Evolutionary conservation across 108 stramenopile species (phyloP).

Genomic region (Schizochytrium sp.): DNA sequence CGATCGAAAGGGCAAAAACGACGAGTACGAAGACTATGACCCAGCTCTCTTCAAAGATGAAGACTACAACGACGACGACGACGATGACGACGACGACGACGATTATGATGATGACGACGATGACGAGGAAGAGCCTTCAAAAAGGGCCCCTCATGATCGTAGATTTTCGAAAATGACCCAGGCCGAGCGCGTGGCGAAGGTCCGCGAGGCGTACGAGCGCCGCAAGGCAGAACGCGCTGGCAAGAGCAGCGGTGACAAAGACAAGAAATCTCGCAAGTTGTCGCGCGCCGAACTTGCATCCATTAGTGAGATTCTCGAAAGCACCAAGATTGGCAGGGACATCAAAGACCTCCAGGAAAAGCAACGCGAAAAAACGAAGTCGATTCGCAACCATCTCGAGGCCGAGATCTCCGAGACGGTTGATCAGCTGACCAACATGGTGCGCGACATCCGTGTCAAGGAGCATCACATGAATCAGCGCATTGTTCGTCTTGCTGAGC

Average conservation of each 20-base stretch:
- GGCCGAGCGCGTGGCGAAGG: not conserved
- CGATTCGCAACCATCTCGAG: not conserved
- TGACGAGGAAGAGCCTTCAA: not conserved
- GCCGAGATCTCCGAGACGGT: not conserved
- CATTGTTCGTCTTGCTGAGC: not conserved
- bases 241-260: not conserved
- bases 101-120: not conserved
- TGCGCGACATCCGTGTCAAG: not conserved
- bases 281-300: not conserved
- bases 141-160: not conserved
- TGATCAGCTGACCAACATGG: not conserved
- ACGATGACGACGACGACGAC: not conserved
- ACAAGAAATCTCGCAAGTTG: not conserved
- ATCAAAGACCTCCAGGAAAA: not conserved
- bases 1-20: not conserved
- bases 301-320: not conserved
- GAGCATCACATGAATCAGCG: constrained; percentile 7
- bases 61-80: not conserved
- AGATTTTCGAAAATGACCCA: not conserved
- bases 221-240: not conserved
- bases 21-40: not conserved
- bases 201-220: not conserved
- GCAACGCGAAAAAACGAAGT: not conserved
- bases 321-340: not conserved
- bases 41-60: not conserved